A percentile compares a stretch with the other conserved stretches of the same genome.
Conservation (phyloP, 1,284 basidiomycete species). For the Pulchroboletus neoregius region DNA sequence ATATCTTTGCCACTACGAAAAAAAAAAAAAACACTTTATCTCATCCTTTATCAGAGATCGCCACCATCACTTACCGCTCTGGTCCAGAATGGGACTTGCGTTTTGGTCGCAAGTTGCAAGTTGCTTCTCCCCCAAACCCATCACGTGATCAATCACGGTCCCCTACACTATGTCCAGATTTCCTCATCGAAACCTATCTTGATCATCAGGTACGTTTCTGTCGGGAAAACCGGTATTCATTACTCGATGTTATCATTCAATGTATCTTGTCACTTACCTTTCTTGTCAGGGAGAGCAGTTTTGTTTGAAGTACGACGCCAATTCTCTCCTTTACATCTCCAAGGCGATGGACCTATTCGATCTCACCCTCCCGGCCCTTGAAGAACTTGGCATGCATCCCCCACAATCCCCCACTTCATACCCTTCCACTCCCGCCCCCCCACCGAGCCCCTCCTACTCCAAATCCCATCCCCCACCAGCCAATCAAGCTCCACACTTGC, state of each 20-base stretch:
- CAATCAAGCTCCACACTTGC: conserved; percentile 72
- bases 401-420: conserved; percentile 29
- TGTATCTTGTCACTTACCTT: conserved; percentile 1
- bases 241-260: too few relatives aligned
- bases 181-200: conserved; percentile 97
- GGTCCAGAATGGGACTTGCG: conserved; percentile 99
- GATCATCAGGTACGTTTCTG: conserved; percentile 77
- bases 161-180: conserved; percentile 91
- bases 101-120: conserved; percentile 75
- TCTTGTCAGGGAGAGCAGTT: conserved; percentile 76
- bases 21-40: too few relatives aligned
- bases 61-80: conserved; percentile 98
- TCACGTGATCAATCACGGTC: conserved; percentile 41
- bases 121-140: too few relatives aligned
- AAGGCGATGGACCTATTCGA: conserved; percentile 99
- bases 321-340: conserved; percentile 96
- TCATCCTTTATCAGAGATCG: conserved; percentile 68
- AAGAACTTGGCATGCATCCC: conserved; percentile 54
- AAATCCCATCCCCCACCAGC: conserved; percentile 68
- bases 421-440: conserved; percentile 23
- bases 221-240: too few relatives aligned
- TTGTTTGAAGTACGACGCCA: conserved; percentile 98
- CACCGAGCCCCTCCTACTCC: conserved; percentile 50
- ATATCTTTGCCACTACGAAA: not conserved
- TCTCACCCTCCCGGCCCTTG: conserved; percentile 80